These are phyloP conservation scores for Apiospora sp. DNA, from an alignment of 2,329 filamentous ascomycete genomes.

Conservation along the genomic window DNA sequence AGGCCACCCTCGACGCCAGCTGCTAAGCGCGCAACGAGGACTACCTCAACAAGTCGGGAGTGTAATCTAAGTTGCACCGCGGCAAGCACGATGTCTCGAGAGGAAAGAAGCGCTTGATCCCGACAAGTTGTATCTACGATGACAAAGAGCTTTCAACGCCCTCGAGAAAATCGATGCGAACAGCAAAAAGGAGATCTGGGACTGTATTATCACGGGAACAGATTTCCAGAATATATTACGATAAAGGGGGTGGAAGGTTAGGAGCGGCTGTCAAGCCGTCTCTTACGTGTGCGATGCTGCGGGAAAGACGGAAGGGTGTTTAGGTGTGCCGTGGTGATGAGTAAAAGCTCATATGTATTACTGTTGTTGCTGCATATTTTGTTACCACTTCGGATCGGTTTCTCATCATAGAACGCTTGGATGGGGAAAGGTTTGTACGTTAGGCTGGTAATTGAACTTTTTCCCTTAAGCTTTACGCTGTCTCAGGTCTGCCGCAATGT, in stretches of 20 bases:
- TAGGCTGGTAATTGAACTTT: slow-evolving; percentile 24
- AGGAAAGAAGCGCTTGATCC: slow-evolving; percentile 18
- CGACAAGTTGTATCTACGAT: slow-evolving; percentile 22
- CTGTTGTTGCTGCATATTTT: slow-evolving; percentile 23
- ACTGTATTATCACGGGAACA: not conserved
- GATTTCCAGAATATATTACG: slow-evolving; percentile 13
- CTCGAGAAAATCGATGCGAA: slow-evolving; percentile 1
- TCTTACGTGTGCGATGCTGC: slow-evolving; percentile 4
- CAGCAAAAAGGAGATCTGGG: not conserved
- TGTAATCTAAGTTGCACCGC: slow-evolving; percentile 6
- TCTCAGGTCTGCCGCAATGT: not conserved
- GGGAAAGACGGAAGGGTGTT: slow-evolving; percentile 15
- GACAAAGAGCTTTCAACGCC: slow-evolving; percentile 7
- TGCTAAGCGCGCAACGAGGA: slow-evolving; percentile 16
- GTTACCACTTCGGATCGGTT: slow-evolving; percentile 19
- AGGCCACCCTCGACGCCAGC: slow-evolving; percentile 69
- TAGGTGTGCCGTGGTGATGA: slow-evolving; percentile 21
- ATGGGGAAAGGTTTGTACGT: slow-evolving; percentile 24
- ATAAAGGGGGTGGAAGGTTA: slow-evolving; percentile 1
- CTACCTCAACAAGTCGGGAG: slow-evolving; percentile 3
- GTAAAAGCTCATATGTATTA: slow-evolving; percentile 22
- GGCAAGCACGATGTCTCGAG: slow-evolving; percentile 3
- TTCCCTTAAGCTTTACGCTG: not conserved
- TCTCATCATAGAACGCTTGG: slow-evolving; percentile 26
- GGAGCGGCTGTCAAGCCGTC: not conserved